A percentile compares a stretch with the other conserved stretches of the same genome.
These are phyloP conservation scores for Ogataea paraovalis DNA, from an alignment of 805 yeast species.

Conservation along the genomic window DNA sequence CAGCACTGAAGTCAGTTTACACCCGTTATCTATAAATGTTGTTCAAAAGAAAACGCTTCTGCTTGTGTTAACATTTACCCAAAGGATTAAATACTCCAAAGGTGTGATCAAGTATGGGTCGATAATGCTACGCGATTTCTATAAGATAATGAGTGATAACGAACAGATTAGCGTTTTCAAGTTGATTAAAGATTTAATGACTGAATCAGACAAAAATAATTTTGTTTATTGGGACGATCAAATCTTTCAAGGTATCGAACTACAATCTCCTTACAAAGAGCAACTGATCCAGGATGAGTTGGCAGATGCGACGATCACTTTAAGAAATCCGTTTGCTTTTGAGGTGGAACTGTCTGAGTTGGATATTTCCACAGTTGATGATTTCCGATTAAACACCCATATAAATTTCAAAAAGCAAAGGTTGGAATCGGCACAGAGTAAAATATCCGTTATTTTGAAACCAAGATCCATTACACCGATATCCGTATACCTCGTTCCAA, in stretches of 20 bases:
- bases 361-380: conserved; percentile 30
- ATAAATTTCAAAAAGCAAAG: conserved; percentile 16
- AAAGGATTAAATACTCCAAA: conserved; percentile 42
- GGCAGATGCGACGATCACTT: conserved; percentile 48
- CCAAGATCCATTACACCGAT: conserved; percentile 37
- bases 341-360: conserved; percentile 58
- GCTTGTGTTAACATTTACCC: conserved; percentile 49
- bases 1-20: not conserved
- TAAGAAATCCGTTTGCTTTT: conserved; percentile 81
- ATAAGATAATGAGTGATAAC: conserved; percentile 47
- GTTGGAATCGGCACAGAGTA: conserved; percentile 11
- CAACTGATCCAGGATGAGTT: conserved; percentile 58
- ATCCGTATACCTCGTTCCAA: conserved; percentile 44
- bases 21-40: conserved; percentile 6
- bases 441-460: conserved; percentile 29
- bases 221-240: conserved; percentile 71
- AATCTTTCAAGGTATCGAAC: conserved; percentile 32
- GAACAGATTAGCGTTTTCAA: conserved; percentile 50
- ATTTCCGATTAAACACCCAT: conserved; percentile 26
- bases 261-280: conserved; percentile 9
- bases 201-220: not conserved
- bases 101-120: conserved; percentile 46
- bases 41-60: conserved; percentile 39
- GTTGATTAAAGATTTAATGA: conserved; percentile 30
- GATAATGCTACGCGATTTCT: conserved; percentile 51